Percentiles rank a stretch among this genome's conserved stretches.
Conservation (phyloP, 345 rosid genomes). For the Populus tremula region DNA sequence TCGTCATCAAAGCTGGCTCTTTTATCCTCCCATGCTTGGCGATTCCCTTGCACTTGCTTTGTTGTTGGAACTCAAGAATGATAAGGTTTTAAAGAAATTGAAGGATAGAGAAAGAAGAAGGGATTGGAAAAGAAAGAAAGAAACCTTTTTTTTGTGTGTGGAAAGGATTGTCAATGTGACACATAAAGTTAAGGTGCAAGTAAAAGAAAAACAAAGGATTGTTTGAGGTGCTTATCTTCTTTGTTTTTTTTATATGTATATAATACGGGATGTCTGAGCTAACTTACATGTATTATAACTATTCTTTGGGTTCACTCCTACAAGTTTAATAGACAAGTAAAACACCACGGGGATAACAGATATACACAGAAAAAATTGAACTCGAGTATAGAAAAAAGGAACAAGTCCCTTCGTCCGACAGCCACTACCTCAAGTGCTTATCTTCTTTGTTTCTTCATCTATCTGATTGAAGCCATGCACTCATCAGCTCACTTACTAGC, state of each 20-base stretch:
- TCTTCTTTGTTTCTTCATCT: not conserved
- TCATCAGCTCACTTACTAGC: not conserved
- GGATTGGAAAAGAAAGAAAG: not conserved
- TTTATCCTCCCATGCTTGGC: not conserved
- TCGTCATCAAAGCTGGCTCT: not conserved
- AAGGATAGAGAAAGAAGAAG: not conserved
- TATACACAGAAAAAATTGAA: no score
- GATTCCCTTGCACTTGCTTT: not conserved
- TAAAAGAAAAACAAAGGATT: not conserved
- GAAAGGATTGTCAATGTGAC: not conserved
- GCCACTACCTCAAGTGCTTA: not conserved
- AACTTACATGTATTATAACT: no score
- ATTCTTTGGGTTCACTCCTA: no score
- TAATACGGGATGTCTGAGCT: no score
- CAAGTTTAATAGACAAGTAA: no score
- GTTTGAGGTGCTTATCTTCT: conserved; percentile 1
- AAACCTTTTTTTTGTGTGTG: not conserved
- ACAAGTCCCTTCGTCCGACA: no score
- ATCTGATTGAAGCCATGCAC: not conserved
- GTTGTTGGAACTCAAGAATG: not conserved
- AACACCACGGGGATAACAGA: no score
- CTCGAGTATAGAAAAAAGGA: no score
- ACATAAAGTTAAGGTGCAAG: not conserved
- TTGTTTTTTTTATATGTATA: not conserved
- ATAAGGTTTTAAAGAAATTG: not conserved